Conservation (phyloP, 768 basidiomycete genomes). For the Lactarius evosmus region DNA sequence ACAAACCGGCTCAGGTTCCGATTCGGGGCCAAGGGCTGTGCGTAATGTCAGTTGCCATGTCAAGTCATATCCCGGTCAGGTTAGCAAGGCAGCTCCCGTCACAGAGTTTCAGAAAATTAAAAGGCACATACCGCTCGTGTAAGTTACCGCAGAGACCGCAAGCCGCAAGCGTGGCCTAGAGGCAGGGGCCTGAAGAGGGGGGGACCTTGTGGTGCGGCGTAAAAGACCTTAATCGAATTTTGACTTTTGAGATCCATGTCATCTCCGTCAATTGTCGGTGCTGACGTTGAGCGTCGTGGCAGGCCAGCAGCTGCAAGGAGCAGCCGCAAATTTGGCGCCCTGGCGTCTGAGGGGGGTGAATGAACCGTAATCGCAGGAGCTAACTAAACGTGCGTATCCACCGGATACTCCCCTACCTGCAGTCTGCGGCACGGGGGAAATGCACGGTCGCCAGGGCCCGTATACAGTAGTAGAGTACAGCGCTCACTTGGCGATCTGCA, state of each 20-base stretch:
- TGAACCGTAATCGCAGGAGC: background rate
- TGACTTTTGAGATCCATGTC: background rate
- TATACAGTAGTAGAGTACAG: background rate
- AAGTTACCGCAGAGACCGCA: background rate
- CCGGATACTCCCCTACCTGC: background rate
- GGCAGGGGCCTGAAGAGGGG: background rate
- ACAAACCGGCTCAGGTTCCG: background rate
- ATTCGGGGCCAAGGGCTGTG: background rate
- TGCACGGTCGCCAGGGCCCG: background rate
- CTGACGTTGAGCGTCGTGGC: background rate
- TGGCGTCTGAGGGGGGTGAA: background rate
- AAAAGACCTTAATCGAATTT: background rate
- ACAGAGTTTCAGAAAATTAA: background rate
- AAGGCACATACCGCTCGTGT: background rate
- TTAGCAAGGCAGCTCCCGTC: background rate
- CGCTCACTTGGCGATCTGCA: background rate
- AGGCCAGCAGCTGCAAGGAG: background rate
- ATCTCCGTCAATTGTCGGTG: background rate
- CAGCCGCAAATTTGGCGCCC: background rate
- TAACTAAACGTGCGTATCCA: background rate
- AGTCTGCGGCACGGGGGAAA: background rate
- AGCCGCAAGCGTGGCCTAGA: background rate
- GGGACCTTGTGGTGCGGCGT: background rate
- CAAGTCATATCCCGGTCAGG: background rate
- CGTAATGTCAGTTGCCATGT: background rate